Base-by-base conservation (phyloP, 2,329 filamentous ascomycete species). In the Escovopsis weberi region DNA sequence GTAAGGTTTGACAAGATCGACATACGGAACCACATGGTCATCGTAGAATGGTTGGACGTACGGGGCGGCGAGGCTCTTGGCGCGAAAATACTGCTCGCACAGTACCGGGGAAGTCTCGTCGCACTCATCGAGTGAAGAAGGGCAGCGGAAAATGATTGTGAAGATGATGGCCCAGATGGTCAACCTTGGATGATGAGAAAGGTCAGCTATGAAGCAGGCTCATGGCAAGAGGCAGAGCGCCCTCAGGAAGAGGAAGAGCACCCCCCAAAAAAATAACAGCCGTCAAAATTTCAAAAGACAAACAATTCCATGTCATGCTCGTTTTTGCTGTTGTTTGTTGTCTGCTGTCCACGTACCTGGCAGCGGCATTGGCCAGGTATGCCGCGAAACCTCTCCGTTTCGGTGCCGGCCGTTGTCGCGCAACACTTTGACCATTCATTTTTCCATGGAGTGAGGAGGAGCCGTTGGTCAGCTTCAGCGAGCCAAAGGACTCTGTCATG, bases 21-120 rank as follows among this genome's bases (percentile, higher is more conserved):
- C 76, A 56, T 95, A 91, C 3, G 86, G 85, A 6, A 81, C 82
- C 23, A 85, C 81, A 55, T 95, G 94, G 45, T 75, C 62, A 51
- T 89, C 68, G 61, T 95, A 96, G 63, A 93, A 94, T 3, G 88
- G 89, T 52, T 80, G 71, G 30, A 93, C 55, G 59, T 89, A 81
- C 4, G 91, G 91, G 26, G 76, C 64, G 46, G 88, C 66, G 44
- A 65, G 55, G 18, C 70, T 62, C 70, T 79, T 66, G 67, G 78
- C 52, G 64, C 78, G 63, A 66, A 82, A 72, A 71, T 95, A 95
- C 9, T 84, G 80, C 55, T 80, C 80, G 73, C 91, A 98, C 47
- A 96, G 74, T 49, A 67, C 72, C 1, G 88, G 84, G 1, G 85
- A 84, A 28, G 70, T 64, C 26, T 82, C 75, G 53, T 76, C 74